Evolutionary conservation across 345 rosid genomes (phyloP).

Genomic region (Bretschneidera sinensis): DNA sequence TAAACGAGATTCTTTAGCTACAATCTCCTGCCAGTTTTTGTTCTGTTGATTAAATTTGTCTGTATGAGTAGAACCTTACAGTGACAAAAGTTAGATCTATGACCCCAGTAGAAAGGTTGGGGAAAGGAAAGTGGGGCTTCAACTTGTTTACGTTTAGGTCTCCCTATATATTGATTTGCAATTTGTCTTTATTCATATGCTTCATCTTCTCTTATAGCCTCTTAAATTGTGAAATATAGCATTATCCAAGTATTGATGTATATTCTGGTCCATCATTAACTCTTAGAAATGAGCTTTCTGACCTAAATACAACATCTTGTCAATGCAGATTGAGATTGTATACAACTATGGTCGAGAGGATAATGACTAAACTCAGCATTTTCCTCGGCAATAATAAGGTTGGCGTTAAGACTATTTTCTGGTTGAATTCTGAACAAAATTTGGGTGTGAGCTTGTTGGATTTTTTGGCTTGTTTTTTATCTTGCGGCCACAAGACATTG

Average conservation of each 20-base stretch:
- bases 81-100: not conserved
- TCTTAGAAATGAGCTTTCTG: not conserved
- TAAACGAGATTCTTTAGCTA: not conserved
- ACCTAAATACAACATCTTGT: not conserved
- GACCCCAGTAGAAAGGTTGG: not conserved
- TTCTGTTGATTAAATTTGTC: not conserved
- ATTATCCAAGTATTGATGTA: not conserved
- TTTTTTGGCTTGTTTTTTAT: too few relatives aligned
- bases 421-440: not conserved
- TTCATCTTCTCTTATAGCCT: slow-evolving; percentile 7
- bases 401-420: not conserved
- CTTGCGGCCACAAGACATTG: too few relatives aligned
- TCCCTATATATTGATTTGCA: not conserved
- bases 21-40: not conserved
- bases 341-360: slow-evolving; percentile 88
- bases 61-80: not conserved
- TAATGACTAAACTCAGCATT: slow-evolving; percentile 37
- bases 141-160: not conserved
- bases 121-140: not conserved
- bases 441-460: not conserved
- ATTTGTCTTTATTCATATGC: slow-evolving; percentile 1
- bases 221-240: not conserved
- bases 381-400: slow-evolving; percentile 25
- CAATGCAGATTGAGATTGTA: slow-evolving; percentile 81
- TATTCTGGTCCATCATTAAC: not conserved